phyloP scores from a whole-genome alignment of 495 filamentous ascomycete genomes.

The Jackrogersella minutella region DNA sequence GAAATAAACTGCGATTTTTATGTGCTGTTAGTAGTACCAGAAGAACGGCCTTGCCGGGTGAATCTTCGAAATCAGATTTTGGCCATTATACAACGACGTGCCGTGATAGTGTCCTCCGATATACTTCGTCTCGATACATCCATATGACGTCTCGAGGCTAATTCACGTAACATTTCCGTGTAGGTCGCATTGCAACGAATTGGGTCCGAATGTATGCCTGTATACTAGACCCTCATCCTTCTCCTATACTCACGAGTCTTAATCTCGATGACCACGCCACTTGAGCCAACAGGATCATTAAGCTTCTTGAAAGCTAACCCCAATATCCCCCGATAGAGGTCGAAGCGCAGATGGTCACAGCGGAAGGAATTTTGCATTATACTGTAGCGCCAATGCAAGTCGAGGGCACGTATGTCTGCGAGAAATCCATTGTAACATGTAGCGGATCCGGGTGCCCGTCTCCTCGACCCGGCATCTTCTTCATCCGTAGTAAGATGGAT shows the following conservation, averaged over 20 bases:
- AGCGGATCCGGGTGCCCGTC: background rate
- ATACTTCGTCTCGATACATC: background rate
- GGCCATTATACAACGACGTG: background rate
- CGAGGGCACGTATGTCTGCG: background rate
- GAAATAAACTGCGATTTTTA: background rate
- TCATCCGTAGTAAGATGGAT: background rate
- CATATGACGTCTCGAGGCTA: too few species aligned
- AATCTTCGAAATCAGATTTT: background rate
- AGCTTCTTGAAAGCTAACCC: background rate
- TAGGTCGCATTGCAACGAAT: background rate
- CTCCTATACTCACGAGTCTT: background rate
- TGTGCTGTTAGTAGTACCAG: background rate
- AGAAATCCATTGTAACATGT: conserved; percentile 8
- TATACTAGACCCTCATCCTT: background rate
- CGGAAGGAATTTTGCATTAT: background rate
- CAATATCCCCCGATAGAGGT: background rate
- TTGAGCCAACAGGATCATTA: conserved; percentile 17
- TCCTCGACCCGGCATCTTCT: background rate
- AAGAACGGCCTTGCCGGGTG: background rate
- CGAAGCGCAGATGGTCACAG: background rate
- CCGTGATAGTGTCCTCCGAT: background rate
- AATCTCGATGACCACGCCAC: background rate
- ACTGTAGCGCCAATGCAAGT: background rate
- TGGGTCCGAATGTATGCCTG: background rate
- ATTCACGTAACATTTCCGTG: background rate